phyloP scores from a whole-genome alignment of 2,329 filamentous ascomycete species.

The Aspergillus versicolor region DNA sequence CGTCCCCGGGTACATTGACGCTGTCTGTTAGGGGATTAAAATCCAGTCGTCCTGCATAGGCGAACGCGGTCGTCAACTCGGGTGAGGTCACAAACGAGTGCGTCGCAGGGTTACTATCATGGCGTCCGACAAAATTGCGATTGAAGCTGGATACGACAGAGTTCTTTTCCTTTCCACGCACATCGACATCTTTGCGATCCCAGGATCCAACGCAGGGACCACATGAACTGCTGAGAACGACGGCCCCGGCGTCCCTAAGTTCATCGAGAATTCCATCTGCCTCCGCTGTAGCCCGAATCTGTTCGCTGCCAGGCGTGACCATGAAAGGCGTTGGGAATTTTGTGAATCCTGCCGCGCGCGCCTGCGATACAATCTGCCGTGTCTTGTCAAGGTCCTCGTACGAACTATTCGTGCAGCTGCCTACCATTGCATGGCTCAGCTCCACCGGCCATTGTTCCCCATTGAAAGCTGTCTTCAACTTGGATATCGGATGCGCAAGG shows the following conservation, averaged over 20 bases:
- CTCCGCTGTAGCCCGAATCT: slow-evolving; percentile 85
- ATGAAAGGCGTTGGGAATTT: slow-evolving; percentile 90
- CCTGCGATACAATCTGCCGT: slow-evolving; percentile 68
- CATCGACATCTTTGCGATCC: slow-evolving; percentile 80
- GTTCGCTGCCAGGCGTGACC: slow-evolving; percentile 90
- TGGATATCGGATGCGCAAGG: slow-evolving; percentile 91
- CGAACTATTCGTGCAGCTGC: slow-evolving; percentile 90
- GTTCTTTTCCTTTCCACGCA: slow-evolving; percentile 73
- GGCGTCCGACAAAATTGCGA: slow-evolving; percentile 96
- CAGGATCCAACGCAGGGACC: slow-evolving; percentile 88
- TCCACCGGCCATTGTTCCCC: slow-evolving; percentile 90
- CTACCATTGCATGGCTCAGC: slow-evolving; percentile 90
- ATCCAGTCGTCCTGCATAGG: slow-evolving; percentile 62
- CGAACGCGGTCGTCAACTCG: slow-evolving; percentile 79
- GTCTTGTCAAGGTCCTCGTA: slow-evolving; percentile 74
- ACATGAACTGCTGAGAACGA: slow-evolving; percentile 90
- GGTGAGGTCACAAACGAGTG: slow-evolving; percentile 89
- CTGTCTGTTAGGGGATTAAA: slow-evolving; percentile 18
- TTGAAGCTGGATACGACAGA: slow-evolving; percentile 97
- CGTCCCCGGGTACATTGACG: not conserved
- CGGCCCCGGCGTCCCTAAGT: slow-evolving; percentile 88
- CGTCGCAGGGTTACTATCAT: slow-evolving; percentile 88
- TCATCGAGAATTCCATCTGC: slow-evolving; percentile 85
- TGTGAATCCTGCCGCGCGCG: slow-evolving; percentile 74
- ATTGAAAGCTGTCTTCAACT: slow-evolving; percentile 87